phyloP scores from a whole-genome alignment of 2,329 filamentous ascomycete genomes.

The Fusarium fujikuroi region DNA sequence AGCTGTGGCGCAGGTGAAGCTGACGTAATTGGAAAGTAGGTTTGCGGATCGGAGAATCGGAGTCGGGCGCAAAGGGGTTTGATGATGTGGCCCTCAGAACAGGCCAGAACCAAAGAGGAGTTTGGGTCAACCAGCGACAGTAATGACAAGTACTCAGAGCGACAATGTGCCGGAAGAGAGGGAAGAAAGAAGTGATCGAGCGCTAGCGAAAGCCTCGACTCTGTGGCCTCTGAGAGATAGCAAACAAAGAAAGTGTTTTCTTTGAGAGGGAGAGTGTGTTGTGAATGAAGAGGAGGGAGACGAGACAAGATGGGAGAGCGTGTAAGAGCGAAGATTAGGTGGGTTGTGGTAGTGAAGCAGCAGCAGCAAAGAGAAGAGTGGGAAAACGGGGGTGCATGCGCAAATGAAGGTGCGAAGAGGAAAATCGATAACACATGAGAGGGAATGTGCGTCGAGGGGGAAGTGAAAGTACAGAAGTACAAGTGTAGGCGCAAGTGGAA shows the following conservation, averaged over 20 bases:
- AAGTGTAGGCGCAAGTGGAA: slow-evolving; percentile 36
- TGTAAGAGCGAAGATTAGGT: slow-evolving; percentile 44
- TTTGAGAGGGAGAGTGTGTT: slow-evolving; percentile 40
- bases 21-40: slow-evolving; percentile 48
- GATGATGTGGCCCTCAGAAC: slow-evolving; percentile 50
- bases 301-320: slow-evolving; percentile 41
- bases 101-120: slow-evolving; percentile 40
- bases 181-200: slow-evolving; percentile 51
- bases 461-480: slow-evolving; percentile 34
- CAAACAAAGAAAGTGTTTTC: slow-evolving; percentile 34
- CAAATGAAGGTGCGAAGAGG: slow-evolving; percentile 44
- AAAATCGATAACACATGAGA: slow-evolving; percentile 28
- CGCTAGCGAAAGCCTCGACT: slow-evolving; percentile 61
- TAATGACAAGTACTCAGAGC: slow-evolving; percentile 37
- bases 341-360: slow-evolving; percentile 44
- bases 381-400: slow-evolving; percentile 35
- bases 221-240: slow-evolving; percentile 37
- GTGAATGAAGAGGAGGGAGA: slow-evolving; percentile 38
- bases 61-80: slow-evolving; percentile 44
- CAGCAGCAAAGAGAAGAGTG: slow-evolving; percentile 36
- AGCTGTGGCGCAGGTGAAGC: slow-evolving; percentile 39
- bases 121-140: slow-evolving; percentile 40
- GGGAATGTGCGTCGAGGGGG: slow-evolving; percentile 30
- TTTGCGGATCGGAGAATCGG: slow-evolving; percentile 43
- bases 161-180: slow-evolving; percentile 34